phyloP scores from a whole-genome alignment of 164 flowering plant species.

The Aristolochia contorta region DNA sequence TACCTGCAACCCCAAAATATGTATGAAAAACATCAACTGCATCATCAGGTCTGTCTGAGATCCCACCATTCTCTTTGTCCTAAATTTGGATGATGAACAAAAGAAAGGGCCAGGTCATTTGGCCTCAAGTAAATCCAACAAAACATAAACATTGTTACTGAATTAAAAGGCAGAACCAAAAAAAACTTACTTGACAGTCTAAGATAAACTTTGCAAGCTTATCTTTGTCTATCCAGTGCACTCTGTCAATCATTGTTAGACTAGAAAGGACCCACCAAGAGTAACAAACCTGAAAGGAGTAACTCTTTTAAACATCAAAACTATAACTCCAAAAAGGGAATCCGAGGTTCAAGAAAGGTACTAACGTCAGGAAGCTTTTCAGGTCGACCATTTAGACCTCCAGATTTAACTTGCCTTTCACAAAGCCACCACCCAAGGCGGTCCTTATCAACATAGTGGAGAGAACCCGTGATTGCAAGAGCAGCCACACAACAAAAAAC shows the following conservation, averaged over 20 bases:
- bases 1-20: conserved; percentile 90
- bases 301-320: neutral
- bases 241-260: conserved; percentile 82
- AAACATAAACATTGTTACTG: neutral
- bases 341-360: neutral
- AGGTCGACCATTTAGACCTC: conserved; percentile 91
- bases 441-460: conserved; percentile 78
- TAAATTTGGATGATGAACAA: conserved; percentile 12
- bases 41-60: conserved; percentile 92
- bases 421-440: conserved; percentile 97
- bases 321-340: too few relatives aligned
- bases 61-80: conserved; percentile 90
- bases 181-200: conserved; percentile 59
- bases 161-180: neutral
- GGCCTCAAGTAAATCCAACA: neutral
- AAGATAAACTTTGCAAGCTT: conserved; percentile 72
- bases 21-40: conserved; percentile 94
- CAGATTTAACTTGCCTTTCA: conserved; percentile 82
- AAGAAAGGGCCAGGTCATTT: neutral
- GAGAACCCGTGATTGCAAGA: conserved; percentile 69
- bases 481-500: conserved; percentile 95
- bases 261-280: conserved; percentile 99
- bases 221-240: conserved; percentile 85
- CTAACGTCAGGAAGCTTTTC: conserved; percentile 95
- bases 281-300: conserved; percentile 68